Evolutionary conservation across 495 filamentous ascomycete genomes (phyloP).

Genomic region (Entonaema liquescens): DNA sequence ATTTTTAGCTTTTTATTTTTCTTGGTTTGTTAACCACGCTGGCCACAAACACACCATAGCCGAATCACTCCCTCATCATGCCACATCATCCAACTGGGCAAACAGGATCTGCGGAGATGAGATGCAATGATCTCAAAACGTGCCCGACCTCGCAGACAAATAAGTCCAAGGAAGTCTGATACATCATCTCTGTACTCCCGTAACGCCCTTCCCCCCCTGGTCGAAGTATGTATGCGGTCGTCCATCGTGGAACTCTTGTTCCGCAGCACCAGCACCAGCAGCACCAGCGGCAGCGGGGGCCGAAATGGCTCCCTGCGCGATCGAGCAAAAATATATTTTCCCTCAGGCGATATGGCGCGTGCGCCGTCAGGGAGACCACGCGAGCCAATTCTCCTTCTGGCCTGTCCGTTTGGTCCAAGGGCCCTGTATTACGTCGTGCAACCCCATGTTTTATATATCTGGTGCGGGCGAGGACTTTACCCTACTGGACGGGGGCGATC

Average conservation of each 20-base stretch:
- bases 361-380: constrained; percentile 15
- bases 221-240: constrained; percentile 4
- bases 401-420: constrained; percentile 13
- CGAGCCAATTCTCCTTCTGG: constrained; percentile 19
- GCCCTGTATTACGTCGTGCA: constrained; percentile 32
- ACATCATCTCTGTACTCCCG: constrained; percentile 1
- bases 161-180: constrained; percentile 13
- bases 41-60: constrained; percentile 26
- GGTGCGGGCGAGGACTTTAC: constrained; percentile 16
- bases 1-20: background rate
- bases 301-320: constrained; percentile 39
- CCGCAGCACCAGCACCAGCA: constrained; percentile 19
- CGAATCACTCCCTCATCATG: constrained; percentile 23
- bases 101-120: constrained; percentile 17
- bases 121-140: constrained; percentile 28
- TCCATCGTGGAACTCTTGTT: constrained; percentile 17
- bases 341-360: constrained; percentile 29
- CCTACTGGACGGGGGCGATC: constrained; percentile 26
- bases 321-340: constrained; percentile 15
- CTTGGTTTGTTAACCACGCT: constrained; percentile 5
- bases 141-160: constrained; percentile 12
- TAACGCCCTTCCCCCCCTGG: background rate
- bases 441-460: constrained; percentile 39
- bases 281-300: constrained; percentile 11
- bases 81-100: constrained; percentile 38